Base-by-base conservation (phyloP, 2,329 filamentous ascomycete species). In the Arthrobotrys pseudoclavata region DNA sequence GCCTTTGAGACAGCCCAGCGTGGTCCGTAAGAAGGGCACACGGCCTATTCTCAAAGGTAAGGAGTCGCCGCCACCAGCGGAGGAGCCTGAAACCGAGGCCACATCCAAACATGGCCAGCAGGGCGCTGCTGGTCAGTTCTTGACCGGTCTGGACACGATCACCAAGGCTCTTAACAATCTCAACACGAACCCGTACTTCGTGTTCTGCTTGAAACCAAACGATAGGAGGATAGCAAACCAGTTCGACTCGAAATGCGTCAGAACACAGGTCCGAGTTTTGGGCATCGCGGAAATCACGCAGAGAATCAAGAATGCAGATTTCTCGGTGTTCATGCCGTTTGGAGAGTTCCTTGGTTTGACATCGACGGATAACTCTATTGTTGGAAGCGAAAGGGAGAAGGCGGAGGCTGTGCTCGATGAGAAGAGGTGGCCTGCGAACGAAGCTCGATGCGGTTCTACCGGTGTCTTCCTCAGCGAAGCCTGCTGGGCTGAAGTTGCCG, bases 211-310 rank as follows among this genome's bases (percentile, higher is more conserved):
- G 79, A 99, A 99, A 85, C 95, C 96, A 22, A 99, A 99, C 81
- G 96, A 99, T 83, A 89, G 96, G 66, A 90, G 96, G 61, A 99
- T 99, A 80, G 95, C 96, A 79, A 99, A 99, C 81, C 96, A 99
- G 82, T 99, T 98, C 81, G 96, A 99, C 84, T 97, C 94, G 88
- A 98, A 98, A 84, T 99, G 96, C 83, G 96, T 99, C 22, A 91
- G 96, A 3, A 92, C 92, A 10, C 96, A 99, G 83, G 89, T 99
- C 0, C 95, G 98, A 83, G 97, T 94, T 0, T 93, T 98, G 80
- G 96, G 96, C 34, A 97, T 99, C 82, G 94, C 94, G 0, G 96
- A 99, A 83, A 97, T 99, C 83, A 97, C 94, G 83, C 94, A 97
- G 83, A 89, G 96, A 20, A 87, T 99, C 45, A 90, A 94, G 61